Conservation (phyloP, 208 protist genomes). For the Crithidia thermophila region DNA sequence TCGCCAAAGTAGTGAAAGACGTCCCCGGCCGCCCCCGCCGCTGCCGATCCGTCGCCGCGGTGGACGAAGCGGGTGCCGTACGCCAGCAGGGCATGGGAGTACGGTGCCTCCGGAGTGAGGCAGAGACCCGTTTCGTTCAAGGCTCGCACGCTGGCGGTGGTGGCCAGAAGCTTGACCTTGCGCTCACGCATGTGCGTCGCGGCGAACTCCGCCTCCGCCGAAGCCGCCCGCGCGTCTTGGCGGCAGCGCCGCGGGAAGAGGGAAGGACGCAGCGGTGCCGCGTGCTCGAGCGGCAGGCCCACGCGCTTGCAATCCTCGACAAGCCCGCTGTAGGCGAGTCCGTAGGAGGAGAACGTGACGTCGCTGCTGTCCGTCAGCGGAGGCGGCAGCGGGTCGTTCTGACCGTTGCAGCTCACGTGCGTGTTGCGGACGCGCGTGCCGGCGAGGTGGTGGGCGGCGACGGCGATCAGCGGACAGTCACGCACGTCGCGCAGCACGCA, state of each 20-base stretch:
- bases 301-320: constrained; percentile 58
- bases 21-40: neutral
- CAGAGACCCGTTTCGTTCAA: constrained; percentile 28
- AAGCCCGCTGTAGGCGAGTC: constrained; percentile 62
- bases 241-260: neutral
- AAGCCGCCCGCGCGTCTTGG: neutral
- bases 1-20: constrained; percentile 54
- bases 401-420: constrained; percentile 19
- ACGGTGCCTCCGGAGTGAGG: constrained; percentile 60
- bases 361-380: constrained; percentile 8
- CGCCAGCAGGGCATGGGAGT: constrained; percentile 55
- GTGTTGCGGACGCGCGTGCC: constrained; percentile 18
- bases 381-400: neutral
- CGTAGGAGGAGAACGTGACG: constrained; percentile 37
- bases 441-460: constrained; percentile 31
- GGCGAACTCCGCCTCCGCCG: neutral
- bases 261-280: constrained; percentile 14
- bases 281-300: constrained; percentile 57
- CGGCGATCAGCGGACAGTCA: constrained; percentile 41
- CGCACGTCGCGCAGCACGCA: constrained; percentile 51
- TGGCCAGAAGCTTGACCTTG: constrained; percentile 2
- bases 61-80: constrained; percentile 59
- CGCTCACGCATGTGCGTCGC: neutral
- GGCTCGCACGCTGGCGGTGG: constrained; percentile 6
- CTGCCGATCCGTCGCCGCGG: constrained; percentile 36